Base-by-base conservation (phyloP, 805 yeast genomes). In the Wickerhamiella slavikovae region DNA sequence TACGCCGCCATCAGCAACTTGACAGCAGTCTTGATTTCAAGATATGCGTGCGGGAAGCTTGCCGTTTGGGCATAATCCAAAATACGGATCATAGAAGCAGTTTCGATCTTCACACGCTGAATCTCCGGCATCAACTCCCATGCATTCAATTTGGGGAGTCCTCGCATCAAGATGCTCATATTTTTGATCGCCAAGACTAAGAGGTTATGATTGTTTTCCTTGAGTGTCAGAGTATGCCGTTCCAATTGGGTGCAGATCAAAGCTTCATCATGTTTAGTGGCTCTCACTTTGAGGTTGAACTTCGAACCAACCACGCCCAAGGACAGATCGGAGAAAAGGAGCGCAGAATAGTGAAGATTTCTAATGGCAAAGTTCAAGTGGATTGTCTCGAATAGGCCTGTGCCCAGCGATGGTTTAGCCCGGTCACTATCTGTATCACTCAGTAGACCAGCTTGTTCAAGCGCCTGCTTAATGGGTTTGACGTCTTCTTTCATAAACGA, bases 401-500 rank as follows among this genome's bases (percentile, higher is more conserved):
- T 18, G 10, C 9, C 6, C 6, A 18, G 9, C 6, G 21, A 18
- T 7, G 21, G 21, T 6, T 10, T 10, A 18, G 9, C 21, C 6
- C 10, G 9, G 21, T 18, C 21, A 10, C 21, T 18, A 10, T 18
- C 21, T n/a, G n/a, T n/a, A n/a, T n/a, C n/a, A n/a, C n/a, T n/a
- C n/a, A n/a, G n/a, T n/a, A n/a, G n/a, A n/a, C n/a, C n/a, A n/a
- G 11, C 12, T 11, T 22, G 12, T 24, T n/a, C 11, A 24, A 24
- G 9, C 5, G 17, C 26, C 6, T n/a, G 17, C n/a, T 4, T 4
- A 5, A 36, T n/a, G 1, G 14, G 22, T 0, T 37, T 34, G n/a
- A 33, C 25, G 24, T 41, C 44, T 1, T 16, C 20, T 14, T 35
- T 28, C 3, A 40, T 5, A 18, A 42, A 35, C 14, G 26, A 25